These are phyloP conservation scores for Fusarium scirpi DNA, from an alignment of 2,329 filamentous ascomycete species.

Conservation along the genomic window DNA sequence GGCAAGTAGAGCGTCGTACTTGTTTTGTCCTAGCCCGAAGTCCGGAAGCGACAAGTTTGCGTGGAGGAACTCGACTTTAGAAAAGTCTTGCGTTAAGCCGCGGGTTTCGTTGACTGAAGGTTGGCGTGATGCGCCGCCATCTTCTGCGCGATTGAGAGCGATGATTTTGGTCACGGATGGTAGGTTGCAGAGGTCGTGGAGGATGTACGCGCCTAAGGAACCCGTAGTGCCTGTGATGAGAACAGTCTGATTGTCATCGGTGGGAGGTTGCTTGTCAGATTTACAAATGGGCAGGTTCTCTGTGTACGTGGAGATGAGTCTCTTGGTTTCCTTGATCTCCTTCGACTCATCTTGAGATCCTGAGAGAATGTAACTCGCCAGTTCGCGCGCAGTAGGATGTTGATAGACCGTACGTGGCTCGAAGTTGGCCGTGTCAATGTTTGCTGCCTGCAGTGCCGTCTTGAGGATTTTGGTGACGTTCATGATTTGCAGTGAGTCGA, in stretches of 20 bases:
- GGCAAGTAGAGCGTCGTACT: not conserved
- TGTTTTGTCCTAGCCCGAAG: not conserved
- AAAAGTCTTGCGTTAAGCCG: not conserved
- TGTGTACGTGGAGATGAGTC: not conserved
- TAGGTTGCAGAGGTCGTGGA: not conserved
- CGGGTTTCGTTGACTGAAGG: not conserved
- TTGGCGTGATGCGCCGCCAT: not conserved
- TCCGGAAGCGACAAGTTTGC: not conserved
- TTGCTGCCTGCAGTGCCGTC: fast-evolving
- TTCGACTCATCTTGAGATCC: fast-evolving
- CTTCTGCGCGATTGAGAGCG: not conserved
- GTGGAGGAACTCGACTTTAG: not conserved
- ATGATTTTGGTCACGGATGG: not conserved
- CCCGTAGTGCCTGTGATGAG: not conserved
- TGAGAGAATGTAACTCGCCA: not conserved
- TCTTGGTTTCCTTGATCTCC: not conserved
- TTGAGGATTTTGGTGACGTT: not conserved
- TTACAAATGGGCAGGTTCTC: fast-evolving
- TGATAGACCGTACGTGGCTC: not conserved
- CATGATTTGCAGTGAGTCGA: slow-evolving; percentile 3
- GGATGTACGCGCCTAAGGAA: slow-evolving; percentile 8
- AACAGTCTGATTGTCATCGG: fast-evolving
- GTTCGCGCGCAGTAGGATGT: not conserved
- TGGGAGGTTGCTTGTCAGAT: fast-evolving
- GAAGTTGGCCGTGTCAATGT: fast-evolving